These are phyloP conservation scores for Penicillium paxilli DNA, from an alignment of 495 filamentous ascomycete species.

Conservation along the genomic window DNA sequence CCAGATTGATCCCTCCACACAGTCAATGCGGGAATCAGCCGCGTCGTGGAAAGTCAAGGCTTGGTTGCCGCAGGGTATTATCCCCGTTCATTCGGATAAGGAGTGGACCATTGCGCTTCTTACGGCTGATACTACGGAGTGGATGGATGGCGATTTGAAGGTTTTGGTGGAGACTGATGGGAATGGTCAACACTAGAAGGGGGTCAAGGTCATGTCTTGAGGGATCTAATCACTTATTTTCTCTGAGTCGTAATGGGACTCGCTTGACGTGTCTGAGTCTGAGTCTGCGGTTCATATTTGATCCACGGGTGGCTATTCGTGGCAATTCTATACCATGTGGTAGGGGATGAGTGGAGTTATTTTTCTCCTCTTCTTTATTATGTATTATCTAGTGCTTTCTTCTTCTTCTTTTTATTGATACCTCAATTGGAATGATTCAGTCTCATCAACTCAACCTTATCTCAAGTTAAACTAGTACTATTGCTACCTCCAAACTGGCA, in stretches of 20 bases:
- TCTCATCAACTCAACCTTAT: background rate
- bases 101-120: constrained; percentile 47
- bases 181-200: constrained; percentile 2
- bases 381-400: background rate
- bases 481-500: no score
- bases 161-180: constrained; percentile 43
- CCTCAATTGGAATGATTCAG: background rate
- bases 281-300: no score
- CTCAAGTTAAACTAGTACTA: no score
- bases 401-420: background rate
- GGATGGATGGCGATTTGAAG: constrained; percentile 53
- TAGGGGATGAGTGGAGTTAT: no score
- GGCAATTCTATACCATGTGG: no score
- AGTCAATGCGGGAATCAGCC: constrained; percentile 18
- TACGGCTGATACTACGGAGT: constrained; percentile 45
- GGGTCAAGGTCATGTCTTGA: no score
- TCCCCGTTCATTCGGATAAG: constrained; percentile 37
- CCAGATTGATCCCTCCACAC: constrained; percentile 7
- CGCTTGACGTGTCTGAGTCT: no score
- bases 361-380: background rate
- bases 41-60: constrained; percentile 39
- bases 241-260: no score
- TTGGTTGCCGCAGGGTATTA: constrained; percentile 43
- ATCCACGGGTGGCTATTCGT: no score
- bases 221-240: no score